Evolutionary conservation across 768 basidiomycete genomes (phyloP).

Genomic region (Hirschioporus abietinus): DNA sequence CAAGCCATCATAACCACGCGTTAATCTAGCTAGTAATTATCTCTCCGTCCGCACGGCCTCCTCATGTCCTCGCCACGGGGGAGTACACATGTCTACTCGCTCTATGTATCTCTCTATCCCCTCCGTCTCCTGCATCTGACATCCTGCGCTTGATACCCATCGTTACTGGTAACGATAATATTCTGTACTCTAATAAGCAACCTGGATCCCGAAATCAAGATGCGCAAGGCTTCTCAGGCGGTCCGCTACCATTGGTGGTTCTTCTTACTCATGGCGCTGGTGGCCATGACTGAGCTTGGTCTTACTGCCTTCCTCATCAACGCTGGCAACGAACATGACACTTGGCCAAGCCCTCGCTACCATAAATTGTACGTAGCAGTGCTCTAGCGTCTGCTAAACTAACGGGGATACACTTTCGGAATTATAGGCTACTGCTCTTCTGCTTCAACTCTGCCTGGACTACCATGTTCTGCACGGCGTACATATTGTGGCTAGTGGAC

Average conservation of each 20-base stretch:
- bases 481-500: constrained; percentile 66
- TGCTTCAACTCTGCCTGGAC: constrained; percentile 72
- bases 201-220: not conserved
- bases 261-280: constrained; percentile 53
- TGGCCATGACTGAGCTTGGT: constrained; percentile 67
- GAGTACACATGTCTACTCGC: not conserved
- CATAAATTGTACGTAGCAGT: constrained; percentile 50
- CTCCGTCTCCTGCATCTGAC: too few relatives aligned
- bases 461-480: constrained; percentile 61
- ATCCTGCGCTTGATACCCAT: not conserved
- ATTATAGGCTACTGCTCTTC: constrained; percentile 46
- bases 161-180: not conserved
- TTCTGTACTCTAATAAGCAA: not conserved
- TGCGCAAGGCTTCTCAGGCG: not conserved
- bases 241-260: constrained; percentile 25
- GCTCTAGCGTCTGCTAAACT: constrained; percentile 3
- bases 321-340: constrained; percentile 55
- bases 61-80: not conserved
- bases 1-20: too few relatives aligned
- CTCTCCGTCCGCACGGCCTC: not conserved
- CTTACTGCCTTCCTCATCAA: constrained; percentile 71
- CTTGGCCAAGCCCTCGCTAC: constrained; percentile 58
- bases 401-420: constrained; percentile 7
- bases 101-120: not conserved
- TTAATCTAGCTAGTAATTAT: not conserved